Base-by-base conservation (phyloP, 2,329 filamentous ascomycete species). In the Chalaropsis ovoidea region DNA sequence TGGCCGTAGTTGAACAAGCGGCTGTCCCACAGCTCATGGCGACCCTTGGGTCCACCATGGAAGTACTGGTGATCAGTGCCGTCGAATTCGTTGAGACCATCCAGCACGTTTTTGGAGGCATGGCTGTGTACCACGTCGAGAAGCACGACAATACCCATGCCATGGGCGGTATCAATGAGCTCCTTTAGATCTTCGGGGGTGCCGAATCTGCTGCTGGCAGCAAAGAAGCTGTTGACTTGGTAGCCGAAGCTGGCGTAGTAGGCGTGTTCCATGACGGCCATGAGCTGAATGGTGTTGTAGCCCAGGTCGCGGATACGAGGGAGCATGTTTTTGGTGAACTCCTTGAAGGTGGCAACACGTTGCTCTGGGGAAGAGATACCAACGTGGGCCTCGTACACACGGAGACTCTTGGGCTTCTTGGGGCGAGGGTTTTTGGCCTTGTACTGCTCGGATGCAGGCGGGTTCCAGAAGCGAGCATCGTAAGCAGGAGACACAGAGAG, bases 181-280 rank as follows among this genome's bases (percentile, higher is more conserved):
- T 97, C 93, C 76, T 96, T 99, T 70, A 99, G 80, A 45, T 97
- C 94, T 72, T 99, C 94, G 0, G 94, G 94, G 0, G 86, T 83
- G 52, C 94, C 94, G 73, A 96, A 99, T 69, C 94, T 86, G 75
- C 93, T 97, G 76, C 92, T 96, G 13, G 93, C 92, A 35, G 94
- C 94, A 72, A 97, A 99, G 80, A 99, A 99, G 76, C 89, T 96
- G 79, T 97, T 99, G 77, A 99, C 85, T 76, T 99, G 94, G 76
- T 99, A 99, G 60, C 94, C 94, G 72, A 99, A 99, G 73, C 93
- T 97, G 72, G 94, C 94, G 75, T 99, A 99, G 80, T 99, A 99
- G 62, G 94, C 94, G 76, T 99, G 94, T 74, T 99, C 94, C 93
- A 99, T 99, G 73, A 99, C 82, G 58, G 94, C 94, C 94, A 99